A percentile compares a stretch with the other conserved stretches of the same genome.
These are phyloP conservation scores for Chrysophaeum taylorii DNA, from an alignment of 352 stramenopile species.

Conservation along the genomic window DNA sequence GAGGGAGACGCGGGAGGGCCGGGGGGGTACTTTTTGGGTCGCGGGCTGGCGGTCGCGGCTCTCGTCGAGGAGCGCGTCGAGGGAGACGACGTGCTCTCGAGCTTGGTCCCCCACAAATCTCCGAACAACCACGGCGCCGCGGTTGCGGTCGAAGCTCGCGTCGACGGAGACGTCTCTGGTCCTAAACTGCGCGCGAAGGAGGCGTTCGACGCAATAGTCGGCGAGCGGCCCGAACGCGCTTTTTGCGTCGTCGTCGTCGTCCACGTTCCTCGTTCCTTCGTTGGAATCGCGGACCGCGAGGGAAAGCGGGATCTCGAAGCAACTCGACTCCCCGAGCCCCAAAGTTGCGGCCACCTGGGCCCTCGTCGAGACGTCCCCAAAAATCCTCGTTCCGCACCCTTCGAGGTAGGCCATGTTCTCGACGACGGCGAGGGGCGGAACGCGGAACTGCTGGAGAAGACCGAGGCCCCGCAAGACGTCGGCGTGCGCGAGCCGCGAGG, in stretches of 20 bases:
- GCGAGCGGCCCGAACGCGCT: neutral
- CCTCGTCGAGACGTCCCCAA: neutral
- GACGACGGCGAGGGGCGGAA: constrained; percentile 58
- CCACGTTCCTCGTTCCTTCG: neutral
- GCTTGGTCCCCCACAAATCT: neutral
- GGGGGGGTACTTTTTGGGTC: neutral
- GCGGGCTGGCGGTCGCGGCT: neutral
- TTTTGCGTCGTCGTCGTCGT: neutral
- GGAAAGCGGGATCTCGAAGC: neutral
- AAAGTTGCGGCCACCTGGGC: neutral
- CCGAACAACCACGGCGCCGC: neutral
- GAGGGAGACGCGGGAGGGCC: neutral
- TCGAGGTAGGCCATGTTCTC: constrained; percentile 59
- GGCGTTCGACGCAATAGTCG: neutral
- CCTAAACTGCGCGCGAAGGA: neutral
- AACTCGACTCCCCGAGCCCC: neutral
- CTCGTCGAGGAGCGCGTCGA: neutral
- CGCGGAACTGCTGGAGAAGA: constrained; percentile 93
- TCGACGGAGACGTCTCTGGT: neutral
- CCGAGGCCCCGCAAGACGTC: constrained; percentile 96
- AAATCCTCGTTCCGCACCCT: neutral
- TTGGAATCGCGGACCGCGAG: neutral
- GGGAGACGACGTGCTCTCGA: neutral
- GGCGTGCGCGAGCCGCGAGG: constrained; percentile 85
- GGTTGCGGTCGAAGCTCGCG: neutral